Conservation (phyloP, 257 asterid genomes). For the Ligustrum vulgare region DNA sequence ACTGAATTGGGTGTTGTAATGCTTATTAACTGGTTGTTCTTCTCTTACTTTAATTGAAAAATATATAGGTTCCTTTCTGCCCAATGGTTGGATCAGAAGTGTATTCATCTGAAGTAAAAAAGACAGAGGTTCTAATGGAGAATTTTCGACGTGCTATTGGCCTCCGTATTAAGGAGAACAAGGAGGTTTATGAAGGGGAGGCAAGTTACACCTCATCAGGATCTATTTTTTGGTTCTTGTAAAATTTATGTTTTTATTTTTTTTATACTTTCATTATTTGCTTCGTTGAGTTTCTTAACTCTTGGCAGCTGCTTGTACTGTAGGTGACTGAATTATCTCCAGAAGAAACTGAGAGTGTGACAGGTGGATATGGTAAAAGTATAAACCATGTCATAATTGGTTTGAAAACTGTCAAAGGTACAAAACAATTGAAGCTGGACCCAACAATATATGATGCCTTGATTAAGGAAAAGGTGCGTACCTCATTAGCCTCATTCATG, state of each 20-base stretch:
- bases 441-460: constrained; percentile 94
- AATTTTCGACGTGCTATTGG: constrained; percentile 97
- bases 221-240: background rate
- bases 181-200: constrained; percentile 99
- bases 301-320: constrained; percentile 16
- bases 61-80: constrained; percentile 86
- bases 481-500: background rate
- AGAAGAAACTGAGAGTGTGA: constrained; percentile 87
- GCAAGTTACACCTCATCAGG: constrained; percentile 34
- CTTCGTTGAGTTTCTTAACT: constrained; percentile 11
- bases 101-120: constrained; percentile 95
- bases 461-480: constrained; percentile 80
- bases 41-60: background rate
- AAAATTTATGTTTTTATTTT: background rate
- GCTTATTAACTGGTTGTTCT: background rate
- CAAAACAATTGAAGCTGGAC: constrained; percentile 92
- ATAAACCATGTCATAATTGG: constrained; percentile 95
- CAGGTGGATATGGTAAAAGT: constrained; percentile 95
- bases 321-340: constrained; percentile 98
- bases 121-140: constrained; percentile 95
- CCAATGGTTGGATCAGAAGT: constrained; percentile 99
- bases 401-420: constrained; percentile 89
- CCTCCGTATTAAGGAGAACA: constrained; percentile 89
- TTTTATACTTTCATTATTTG: background rate
- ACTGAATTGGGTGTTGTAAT: background rate